Evolutionary conservation across 139 green algal species (phyloP), one percentile per base, ranked within the genome.

Genomic region (Chlamydomonas sp.): DNA sequence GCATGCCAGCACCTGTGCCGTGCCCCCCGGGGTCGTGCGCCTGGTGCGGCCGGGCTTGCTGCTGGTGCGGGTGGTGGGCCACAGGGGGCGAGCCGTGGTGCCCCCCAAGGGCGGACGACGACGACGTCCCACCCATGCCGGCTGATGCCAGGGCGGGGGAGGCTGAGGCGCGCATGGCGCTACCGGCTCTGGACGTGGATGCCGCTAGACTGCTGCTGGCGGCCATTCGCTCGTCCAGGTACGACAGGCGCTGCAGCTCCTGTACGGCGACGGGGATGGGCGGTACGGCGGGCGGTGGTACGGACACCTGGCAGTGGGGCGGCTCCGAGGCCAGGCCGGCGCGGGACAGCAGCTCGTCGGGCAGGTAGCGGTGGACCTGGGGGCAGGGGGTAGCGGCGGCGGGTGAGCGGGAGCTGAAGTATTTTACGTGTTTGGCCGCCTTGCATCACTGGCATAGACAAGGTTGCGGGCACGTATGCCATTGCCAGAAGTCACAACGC

Each of bases 321-420:
- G 95, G 92, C 91, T 95, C 92, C 10, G 66, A 72, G 59, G 85
- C 61, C 84, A 98, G 88, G 1, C 96, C 96, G 83, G 97, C 93
- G 6, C 58, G 79, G 5, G 85, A 79, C 6, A 98, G 90, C 68
- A 98, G 80, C 7, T 94, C 85, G 1, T 16, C 8, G 0, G 96
- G 96, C 15, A 98, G 85, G 85, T 90, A 90, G 78, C 88, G 81
- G 3, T 69, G 7, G n/a, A 86, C 81, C 68, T 79, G 81, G 59
- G 81, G 9, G 63, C 15, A 10, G 14, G 5, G 69, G 69, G 69
- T 76, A 16, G 69, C 17, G 69, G 69, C 9, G 69, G 5, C 14
- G 14, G 69, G 15, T 5, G 14, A 16, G 14, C 14, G 10, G 69
- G 31, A 49, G 31, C 31, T 49, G 31, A 49, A 49, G 31, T 49